These are phyloP conservation scores for Aspergillus nomiae DNA, from an alignment of 2,329 filamentous ascomycete genomes.

Conservation along the genomic window DNA sequence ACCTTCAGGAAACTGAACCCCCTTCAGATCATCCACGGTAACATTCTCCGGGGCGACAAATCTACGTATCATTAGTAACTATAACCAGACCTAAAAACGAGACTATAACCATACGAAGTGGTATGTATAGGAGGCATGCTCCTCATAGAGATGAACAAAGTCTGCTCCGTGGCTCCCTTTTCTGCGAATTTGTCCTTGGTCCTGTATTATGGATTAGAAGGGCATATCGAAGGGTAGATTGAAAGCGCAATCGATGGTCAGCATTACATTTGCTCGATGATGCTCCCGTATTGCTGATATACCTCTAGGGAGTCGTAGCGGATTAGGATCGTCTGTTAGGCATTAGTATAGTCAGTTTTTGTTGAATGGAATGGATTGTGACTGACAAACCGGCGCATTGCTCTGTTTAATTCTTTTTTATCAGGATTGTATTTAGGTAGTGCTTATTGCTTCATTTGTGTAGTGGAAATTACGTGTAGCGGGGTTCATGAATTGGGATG, in stretches of 20 bases:
- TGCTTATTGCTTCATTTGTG: too few relatives aligned
- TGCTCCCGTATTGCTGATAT: conserved; percentile 14
- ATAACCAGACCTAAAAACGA: not conserved
- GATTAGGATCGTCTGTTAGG: conserved; percentile 13
- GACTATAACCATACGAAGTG: conserved; percentile 11
- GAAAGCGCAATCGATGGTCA: too few relatives aligned
- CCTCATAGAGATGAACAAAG: conserved; percentile 18
- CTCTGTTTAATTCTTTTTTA: too few relatives aligned
- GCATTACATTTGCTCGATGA: conserved; percentile 18
- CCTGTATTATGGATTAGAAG: not conserved
- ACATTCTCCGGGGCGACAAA: conserved; percentile 15
- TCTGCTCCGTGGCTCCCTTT: conserved; percentile 17
- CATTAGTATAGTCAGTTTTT: not conserved
- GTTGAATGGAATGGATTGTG: not conserved
- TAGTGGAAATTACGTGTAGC: not conserved
- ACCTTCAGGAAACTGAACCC: conserved; percentile 13
- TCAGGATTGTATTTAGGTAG: too few relatives aligned
- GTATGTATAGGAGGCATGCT: conserved; percentile 20
- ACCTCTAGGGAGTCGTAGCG: conserved; percentile 17
- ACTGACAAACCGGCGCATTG: not conserved
- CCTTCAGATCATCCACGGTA: conserved; percentile 13
- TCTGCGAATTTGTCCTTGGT: conserved; percentile 10
- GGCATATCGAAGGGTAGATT: not conserved
- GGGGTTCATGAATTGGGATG: not conserved
- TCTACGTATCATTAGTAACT: not conserved